Conservation (phyloP, 768 basidiomycete genomes). For the Nidularia sp. region DNA sequence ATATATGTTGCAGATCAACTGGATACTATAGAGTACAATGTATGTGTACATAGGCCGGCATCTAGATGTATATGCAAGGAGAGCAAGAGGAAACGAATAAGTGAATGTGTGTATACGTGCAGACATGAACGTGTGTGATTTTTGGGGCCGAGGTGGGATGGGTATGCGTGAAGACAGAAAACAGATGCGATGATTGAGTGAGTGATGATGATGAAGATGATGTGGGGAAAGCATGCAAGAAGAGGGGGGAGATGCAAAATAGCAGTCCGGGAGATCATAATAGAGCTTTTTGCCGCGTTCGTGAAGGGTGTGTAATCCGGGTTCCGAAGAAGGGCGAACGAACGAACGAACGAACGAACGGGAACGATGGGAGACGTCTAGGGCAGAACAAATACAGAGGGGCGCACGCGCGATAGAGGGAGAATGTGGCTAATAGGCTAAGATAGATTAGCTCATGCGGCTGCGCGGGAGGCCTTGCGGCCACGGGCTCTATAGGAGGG, state of each 20-base stretch:
- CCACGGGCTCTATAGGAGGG: slow-evolving; percentile 39
- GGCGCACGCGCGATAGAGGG: background rate
- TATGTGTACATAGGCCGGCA: slow-evolving; percentile 13
- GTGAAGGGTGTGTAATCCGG: slow-evolving; percentile 1
- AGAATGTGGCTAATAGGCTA: background rate
- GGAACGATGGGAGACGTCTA: background rate
- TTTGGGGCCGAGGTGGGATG: slow-evolving; percentile 1
- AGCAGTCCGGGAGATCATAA: slow-evolving; percentile 8
- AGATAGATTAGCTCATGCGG: slow-evolving; percentile 15
- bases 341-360: slow-evolving; percentile 3
- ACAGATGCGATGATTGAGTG: slow-evolving; percentile 1
- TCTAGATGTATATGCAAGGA: slow-evolving; percentile 16
- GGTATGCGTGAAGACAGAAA: slow-evolving; percentile 1
- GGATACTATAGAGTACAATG: slow-evolving; percentile 1
- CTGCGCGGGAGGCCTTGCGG: slow-evolving; percentile 33
- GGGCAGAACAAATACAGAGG: slow-evolving; percentile 1
- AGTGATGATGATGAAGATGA: background rate
- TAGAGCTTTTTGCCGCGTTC: slow-evolving; percentile 8
- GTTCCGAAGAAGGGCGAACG: slow-evolving; percentile 3
- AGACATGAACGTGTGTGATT: slow-evolving; percentile 1
- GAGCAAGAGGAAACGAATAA: background rate
- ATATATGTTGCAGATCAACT: too few relatives aligned
- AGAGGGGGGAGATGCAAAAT: slow-evolving; percentile 4
- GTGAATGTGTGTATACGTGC: slow-evolving; percentile 2
- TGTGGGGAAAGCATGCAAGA: slow-evolving; percentile 1